Base-by-base conservation (phyloP, 257 asterid genomes). In the Solanum rostratum region DNA sequence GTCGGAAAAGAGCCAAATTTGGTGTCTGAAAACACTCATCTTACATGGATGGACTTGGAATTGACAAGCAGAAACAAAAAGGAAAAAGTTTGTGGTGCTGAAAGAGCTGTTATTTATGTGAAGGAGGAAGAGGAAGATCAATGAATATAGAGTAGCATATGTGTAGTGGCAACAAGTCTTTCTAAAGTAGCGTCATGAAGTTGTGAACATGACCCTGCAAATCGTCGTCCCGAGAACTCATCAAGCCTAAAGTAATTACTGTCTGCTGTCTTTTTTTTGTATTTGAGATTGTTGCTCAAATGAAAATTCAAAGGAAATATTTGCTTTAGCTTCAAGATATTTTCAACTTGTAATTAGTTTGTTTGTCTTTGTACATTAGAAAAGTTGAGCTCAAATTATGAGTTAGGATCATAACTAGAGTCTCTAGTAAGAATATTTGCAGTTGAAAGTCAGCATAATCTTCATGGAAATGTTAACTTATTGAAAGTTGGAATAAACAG, bases 11-110 rank as follows among this genome's bases (percentile, higher is more conserved):
- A 74, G 39, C 83, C 60, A 55, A 29, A 78, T 49, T 46, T 19
- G 39, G 70, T 65, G 29, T 65, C 37, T 20, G 80, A 59, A 22
- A 30, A 29, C 81, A 76, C 81, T 60, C 76, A 84, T 12, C 43
- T 62, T 30, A 76, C 79, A 73, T 62, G 33, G 85, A 70, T 83
- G 88, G 86, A 73, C 49, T 79, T 84, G 53, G 85, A 84, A 29
- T 52, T 46, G 43, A 16, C 22, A 66, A 41, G 85, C 63, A 53
- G 62, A 69, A 76, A 15, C 2, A 60, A 24, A 3, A 74, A 46
- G n/a, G 41, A 3, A 24, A 46, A 74, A 22, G 5, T 8, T 43
- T 22, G 8, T 45, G 59, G 8, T 45, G 59, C 46, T 46, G 81
- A 73, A 45, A 30, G 55, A 45, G 20, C 43, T 74, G 33, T 15